Evolutionary conservation across 805 yeast species (phyloP), one percentile per base, ranked within the genome.

Genomic region (Suhomyces canberraensis): DNA sequence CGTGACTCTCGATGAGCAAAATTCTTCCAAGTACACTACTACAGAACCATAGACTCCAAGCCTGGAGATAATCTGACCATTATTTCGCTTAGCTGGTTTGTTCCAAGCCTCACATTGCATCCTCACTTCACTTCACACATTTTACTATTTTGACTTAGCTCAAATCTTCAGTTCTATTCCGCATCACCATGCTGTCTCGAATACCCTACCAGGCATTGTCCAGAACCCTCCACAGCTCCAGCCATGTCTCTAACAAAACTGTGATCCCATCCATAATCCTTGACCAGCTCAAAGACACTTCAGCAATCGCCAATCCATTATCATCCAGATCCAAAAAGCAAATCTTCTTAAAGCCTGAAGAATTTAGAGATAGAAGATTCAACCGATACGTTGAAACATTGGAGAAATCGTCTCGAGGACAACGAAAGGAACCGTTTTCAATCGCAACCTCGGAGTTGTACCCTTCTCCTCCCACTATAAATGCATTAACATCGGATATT

Each of bases 261-360:
- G 45, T 51, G 20, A 50, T 51, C 13, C 50, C 50, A 7, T 39
- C 38, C 20, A 42, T 46, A 9, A 35, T 44, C 11, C 24, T 46
- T 17, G 44, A 41, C 13, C 39, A 41, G 26, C 32, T 46, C 11
- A 39, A 39, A n/a, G 45, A 44, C 18, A 35, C 41, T 13, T 17
- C 45, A n/a, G 16, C 32, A 16, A 20, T 45, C 11, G 41, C 45
- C 29, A 25, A 16, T 8, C 35, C 33, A 16, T 14, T 32, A 18
- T 25, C 28, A 16, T n/a, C 33, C 25, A 13, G 19, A 29, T 11
- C 34, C 25, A 9, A 33, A 16, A 21, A 35, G 22, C 47, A 43
- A 35, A 43, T 45, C 39, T 43, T 45, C 28, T 37, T 51, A 25
- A 40, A 47, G 20, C 54, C 54, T 7, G 38, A 40, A 14, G 40